A percentile compares a stretch with the other conserved stretches of the same genome.
These are phyloP conservation scores for Gossypium longicalyx DNA, from an alignment of 345 rosid genomes.

Conservation along the genomic window DNA sequence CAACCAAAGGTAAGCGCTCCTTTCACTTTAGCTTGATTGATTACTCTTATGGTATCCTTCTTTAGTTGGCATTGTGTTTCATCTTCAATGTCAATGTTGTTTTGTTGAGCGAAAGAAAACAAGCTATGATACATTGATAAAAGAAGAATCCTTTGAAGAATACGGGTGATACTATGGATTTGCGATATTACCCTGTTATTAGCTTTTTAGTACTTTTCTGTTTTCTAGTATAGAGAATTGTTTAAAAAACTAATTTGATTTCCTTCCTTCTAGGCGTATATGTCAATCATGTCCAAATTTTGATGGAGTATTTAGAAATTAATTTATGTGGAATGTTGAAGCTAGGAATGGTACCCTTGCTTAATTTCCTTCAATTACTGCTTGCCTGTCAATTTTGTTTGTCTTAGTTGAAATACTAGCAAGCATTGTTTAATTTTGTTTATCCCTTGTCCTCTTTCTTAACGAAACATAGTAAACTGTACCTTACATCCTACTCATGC, in stretches of 20 bases:
- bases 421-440: background rate
- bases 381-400: background rate
- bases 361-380: background rate
- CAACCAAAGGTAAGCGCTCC: conserved; percentile 51
- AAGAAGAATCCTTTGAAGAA: background rate
- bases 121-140: background rate
- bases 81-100: conserved; percentile 7
- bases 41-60: conserved; percentile 3
- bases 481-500: conserved; percentile 16
- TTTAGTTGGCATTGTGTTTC: conserved; percentile 7
- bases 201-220: background rate
- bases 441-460: background rate
- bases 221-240: background rate
- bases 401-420: background rate
- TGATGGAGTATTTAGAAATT: background rate
- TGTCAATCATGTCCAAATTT: background rate
- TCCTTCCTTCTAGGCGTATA: background rate
- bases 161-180: background rate
- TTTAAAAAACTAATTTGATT: background rate
- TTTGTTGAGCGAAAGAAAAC: background rate
- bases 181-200: background rate
- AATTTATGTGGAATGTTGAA: background rate
- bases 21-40: conserved; percentile 11
- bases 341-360: background rate
- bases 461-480: conserved; percentile 1